Evolutionary conservation across 2,329 filamentous ascomycete genomes (phyloP), one percentile per base, ranked within the genome.

Genomic region (Epichloe sylvatica): DNA sequence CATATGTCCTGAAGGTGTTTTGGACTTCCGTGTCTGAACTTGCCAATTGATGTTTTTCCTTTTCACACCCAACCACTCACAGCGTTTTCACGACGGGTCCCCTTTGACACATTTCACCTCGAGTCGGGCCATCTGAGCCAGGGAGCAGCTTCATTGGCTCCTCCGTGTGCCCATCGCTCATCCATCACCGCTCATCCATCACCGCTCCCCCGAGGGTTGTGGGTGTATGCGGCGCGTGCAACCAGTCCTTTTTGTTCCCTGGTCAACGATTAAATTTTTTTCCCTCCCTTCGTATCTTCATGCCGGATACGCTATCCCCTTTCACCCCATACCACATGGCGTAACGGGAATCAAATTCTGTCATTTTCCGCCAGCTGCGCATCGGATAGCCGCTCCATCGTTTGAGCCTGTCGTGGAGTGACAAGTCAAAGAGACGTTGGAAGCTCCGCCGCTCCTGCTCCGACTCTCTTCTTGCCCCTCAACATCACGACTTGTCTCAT

Each of bases 91-190:
- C 30, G 41, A 30, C 34, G 19, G 13, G 25, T 45, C 46, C 41
- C 49, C 49, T 49, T 49, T 49, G 48, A 50, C 34, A 51, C 45
- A 39, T 9, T 38, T 48, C 43, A 45, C 49, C 51, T 41, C 40
- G 42, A 33, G 38, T 49, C 36, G 51, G 51, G 34, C 52, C 19
- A 54, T 52, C 49, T 49, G 51, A 43, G 33, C 53, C 44, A 55
- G 47, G 53, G 47, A 36, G 12, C 25, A 30, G 39, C 49, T 46
- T 49, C 45, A 55, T 55, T 56, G 55, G 55, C 41, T 47, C 47
- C 47, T 43, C 37, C 42, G 36, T 33, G 38, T 25, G 23, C 48
- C 38, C 36, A 33, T 46, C 46, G n/a, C 34, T 23, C 53, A 51
- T 56, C 46, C n/a, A n/a, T n/a, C n/a, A n/a, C n/a, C n/a, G n/a